Conservation (phyloP, 108 stramenopile genomes). For the Cyclotella distinguenda region DNA sequence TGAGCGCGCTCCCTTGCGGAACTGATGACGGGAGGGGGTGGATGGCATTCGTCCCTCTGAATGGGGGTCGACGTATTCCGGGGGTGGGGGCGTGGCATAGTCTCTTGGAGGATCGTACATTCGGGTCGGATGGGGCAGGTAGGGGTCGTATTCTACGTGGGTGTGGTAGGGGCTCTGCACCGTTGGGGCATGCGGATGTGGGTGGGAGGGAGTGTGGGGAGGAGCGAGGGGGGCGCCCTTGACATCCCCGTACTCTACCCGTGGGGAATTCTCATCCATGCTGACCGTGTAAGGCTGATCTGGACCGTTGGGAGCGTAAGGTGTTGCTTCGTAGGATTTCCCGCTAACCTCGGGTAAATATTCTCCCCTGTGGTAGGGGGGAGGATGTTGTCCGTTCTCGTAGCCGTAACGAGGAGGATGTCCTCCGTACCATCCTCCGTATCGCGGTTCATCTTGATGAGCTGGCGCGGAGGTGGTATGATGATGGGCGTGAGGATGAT, state of each 20-base stretch:
- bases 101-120: not conserved
- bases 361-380: not conserved
- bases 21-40: slow-evolving; percentile 26
- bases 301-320: not conserved
- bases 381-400: not conserved
- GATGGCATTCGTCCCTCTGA: slow-evolving; percentile 5
- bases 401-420: not conserved
- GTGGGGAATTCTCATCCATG: slow-evolving; percentile 10
- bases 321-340: not conserved
- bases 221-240: not conserved
- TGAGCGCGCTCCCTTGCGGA: slow-evolving; percentile 35
- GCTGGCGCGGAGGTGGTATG: not conserved
- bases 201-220: not conserved
- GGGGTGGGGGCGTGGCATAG: slow-evolving; percentile 9
- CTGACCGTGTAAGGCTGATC: not conserved
- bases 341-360: not conserved
- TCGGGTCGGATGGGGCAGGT: slow-evolving; percentile 1
- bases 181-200: not conserved
- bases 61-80: not conserved
- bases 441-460: not conserved
- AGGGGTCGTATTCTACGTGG: not conserved
- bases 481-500: not conserved
- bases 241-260: not conserved
- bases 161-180: not conserved
- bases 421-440: slow-evolving; percentile 6